Percentiles rank a stretch among this genome's conserved stretches.
phyloP scores from a whole-genome alignment of 1,139 yeast genomes.

The Yamadazyma jaroonii region DNA sequence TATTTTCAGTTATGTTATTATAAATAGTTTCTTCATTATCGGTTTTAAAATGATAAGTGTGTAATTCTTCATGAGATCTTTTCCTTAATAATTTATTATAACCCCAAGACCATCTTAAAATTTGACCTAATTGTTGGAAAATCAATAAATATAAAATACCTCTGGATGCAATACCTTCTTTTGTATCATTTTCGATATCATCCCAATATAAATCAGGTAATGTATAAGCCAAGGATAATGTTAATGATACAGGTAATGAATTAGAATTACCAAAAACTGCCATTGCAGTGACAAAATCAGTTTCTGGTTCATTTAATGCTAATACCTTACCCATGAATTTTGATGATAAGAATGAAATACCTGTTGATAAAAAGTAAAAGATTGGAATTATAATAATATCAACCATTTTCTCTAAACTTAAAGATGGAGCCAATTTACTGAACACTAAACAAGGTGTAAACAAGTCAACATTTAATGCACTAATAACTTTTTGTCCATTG shows the following conservation, averaged over 20 bases:
- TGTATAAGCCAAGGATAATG: slow-evolving; percentile 68
- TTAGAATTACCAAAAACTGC: slow-evolving; percentile 85
- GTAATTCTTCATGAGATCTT: slow-evolving; percentile 42
- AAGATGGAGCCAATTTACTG: slow-evolving; percentile 72
- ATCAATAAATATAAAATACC: slow-evolving; percentile 75
- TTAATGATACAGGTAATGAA: slow-evolving; percentile 75
- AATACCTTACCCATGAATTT: slow-evolving; percentile 45
- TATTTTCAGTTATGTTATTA: background rate
- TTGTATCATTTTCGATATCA: slow-evolving; percentile 59
- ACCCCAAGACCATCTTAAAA: slow-evolving; percentile 92
- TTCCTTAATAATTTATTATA: slow-evolving; percentile 66
- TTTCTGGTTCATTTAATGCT: slow-evolving; percentile 57
- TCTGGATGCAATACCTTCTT: slow-evolving; percentile 74
- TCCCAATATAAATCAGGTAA: slow-evolving; percentile 76
- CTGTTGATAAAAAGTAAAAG: slow-evolving; percentile 64
- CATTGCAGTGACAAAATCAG: slow-evolving; percentile 85
- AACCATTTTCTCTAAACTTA: slow-evolving; percentile 61
- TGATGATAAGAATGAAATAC: slow-evolving; percentile 58
- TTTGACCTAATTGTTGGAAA: slow-evolving; percentile 83
- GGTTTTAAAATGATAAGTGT: slow-evolving; percentile 19
- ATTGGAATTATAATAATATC: slow-evolving; percentile 74
- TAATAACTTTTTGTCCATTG: slow-evolving; percentile 62
- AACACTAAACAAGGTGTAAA: slow-evolving; percentile 86
- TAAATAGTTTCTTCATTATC: slow-evolving; percentile 3
- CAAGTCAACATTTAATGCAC: slow-evolving; percentile 70